A percentile compares a stretch with the other conserved stretches of the same genome.
Evolutionary conservation across 169 alveolate genomes (phyloP).

Genomic region (Plasmodium fragile): DNA sequence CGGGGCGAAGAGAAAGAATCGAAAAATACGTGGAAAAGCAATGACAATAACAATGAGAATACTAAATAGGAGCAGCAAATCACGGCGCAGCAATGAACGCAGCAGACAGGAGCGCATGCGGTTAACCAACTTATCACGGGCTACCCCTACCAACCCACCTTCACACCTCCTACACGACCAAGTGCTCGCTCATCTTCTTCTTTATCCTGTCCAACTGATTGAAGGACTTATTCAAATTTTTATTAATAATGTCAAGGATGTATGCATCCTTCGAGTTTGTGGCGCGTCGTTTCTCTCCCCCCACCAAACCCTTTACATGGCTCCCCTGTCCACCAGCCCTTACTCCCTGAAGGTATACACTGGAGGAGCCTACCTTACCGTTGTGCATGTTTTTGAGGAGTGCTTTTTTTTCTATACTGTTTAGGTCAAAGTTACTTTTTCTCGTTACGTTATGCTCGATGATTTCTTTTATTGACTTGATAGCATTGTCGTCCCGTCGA

Average conservation of each 20-base stretch:
- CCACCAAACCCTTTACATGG: neutral
- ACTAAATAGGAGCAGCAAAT: neutral
- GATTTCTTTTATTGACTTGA: slow-evolving; percentile 33
- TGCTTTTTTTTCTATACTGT: slow-evolving; percentile 6
- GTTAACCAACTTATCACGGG: neutral
- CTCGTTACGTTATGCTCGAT: slow-evolving; percentile 8
- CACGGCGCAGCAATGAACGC: neutral
- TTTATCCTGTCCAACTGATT: slow-evolving; percentile 28
- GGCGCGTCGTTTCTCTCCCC: neutral
- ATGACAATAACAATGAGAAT: neutral
- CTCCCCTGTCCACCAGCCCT: neutral
- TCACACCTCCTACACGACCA: neutral
- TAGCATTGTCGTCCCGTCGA: neutral
- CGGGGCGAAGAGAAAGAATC: too few relatives aligned
- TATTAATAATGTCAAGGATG: slow-evolving; percentile 41
- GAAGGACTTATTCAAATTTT: slow-evolving; percentile 47
- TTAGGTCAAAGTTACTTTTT: neutral
- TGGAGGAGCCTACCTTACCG: neutral
- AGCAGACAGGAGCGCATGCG: neutral
- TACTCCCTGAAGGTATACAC: neutral
- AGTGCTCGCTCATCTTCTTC: slow-evolving; percentile 27
- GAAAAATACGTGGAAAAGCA: neutral
- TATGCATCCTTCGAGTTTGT: slow-evolving; percentile 8
- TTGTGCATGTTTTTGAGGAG: neutral
- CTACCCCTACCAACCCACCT: neutral